These are phyloP conservation scores for Oidiodendron maius DNA, from an alignment of 495 filamentous ascomycete genomes.

Conservation along the genomic window DNA sequence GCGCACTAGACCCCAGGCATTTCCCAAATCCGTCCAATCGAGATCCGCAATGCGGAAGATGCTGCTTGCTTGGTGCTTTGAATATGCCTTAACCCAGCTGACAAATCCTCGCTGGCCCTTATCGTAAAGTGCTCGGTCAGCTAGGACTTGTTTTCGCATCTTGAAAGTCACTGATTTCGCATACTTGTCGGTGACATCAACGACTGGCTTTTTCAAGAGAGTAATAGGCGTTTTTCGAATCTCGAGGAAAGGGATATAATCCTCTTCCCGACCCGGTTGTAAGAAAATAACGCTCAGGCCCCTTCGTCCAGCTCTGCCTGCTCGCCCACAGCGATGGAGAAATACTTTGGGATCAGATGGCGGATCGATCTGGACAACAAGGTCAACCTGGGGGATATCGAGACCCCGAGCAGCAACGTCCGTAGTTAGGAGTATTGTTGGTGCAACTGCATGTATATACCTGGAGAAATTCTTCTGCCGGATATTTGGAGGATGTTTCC, in stretches of 20 bases:
- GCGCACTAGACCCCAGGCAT: conserved; percentile 76
- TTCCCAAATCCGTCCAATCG: conserved; percentile 75
- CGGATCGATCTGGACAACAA: conserved; percentile 89
- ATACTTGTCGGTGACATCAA: conserved; percentile 48
- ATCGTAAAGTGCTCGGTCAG: conserved; percentile 80
- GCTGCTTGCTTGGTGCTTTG: conserved; percentile 81
- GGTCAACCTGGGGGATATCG: conserved; percentile 91
- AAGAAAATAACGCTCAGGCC: conserved; percentile 83
- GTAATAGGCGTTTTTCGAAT: conserved; percentile 84
- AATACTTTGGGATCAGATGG: conserved; percentile 92
- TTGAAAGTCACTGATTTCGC: conserved; percentile 42
- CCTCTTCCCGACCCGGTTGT: conserved; percentile 76
- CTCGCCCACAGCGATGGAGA: conserved; percentile 89
- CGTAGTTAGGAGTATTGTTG: conserved; percentile 79
- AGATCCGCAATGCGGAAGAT: conserved; percentile 84
- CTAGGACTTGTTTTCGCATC: conserved; percentile 55
- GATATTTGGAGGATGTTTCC: conserved; percentile 75
- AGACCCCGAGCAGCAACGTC: conserved; percentile 80
- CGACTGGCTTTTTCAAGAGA: conserved; percentile 43
- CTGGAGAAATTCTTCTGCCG: conserved; percentile 74
- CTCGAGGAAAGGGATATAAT: conserved; percentile 82
- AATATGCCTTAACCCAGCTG: conserved; percentile 84
- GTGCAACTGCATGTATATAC: conserved; percentile 63
- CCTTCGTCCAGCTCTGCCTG: conserved; percentile 80
- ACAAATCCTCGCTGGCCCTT: conserved; percentile 88